Evolutionary conservation across 805 yeast genomes (phyloP), one percentile per base, ranked within the genome.

Genomic region (Metschnikowia vanudenii): DNA sequence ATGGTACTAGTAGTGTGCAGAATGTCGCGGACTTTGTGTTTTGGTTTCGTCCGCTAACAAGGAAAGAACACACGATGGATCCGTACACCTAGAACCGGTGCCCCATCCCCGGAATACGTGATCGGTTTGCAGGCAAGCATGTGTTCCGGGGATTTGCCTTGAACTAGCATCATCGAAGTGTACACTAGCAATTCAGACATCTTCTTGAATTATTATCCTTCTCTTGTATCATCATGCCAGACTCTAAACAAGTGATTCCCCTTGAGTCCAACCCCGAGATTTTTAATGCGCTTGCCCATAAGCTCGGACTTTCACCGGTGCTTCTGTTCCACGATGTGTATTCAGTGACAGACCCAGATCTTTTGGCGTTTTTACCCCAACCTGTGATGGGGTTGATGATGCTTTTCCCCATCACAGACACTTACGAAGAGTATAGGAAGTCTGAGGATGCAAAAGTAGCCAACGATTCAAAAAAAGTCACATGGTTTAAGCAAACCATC

Each of bases 211-310:
- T n/a, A n/a, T n/a, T n/a, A n/a, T n/a, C n/a, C n/a, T n/a, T n/a
- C n/a, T n/a, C n/a, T n/a, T n/a, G n/a, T n/a, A n/a, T n/a, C n/a
- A n/a, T n/a, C n/a, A 52, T 53, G 56, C 39, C 56, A 1, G 59
- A 52, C 33, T 45, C 53, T 12, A 51, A 50, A 24, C 38, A 63
- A 12, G 92, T 88, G 13, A 82, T 90, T 11, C 98, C 98, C 2
- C 68, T 92, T 29, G 99, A 94, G 62, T 87, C 95, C 7, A 88
- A 90, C 57, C 99, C 99, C 0, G 84, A 76, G 9, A 81, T 92
- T 6, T 91, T 92, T 69, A 79, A 85, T 8, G 70, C 70, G 0
- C 82, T 89, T 56, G 86, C 90, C 1, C 73, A 68, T 28, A 74
- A 75, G 19, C 62, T 94, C 34, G 97, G 97, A 0, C 69, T 91